Evolutionary conservation across 331 rosid species (phyloP).

Genomic region (Arachis monticola): DNA sequence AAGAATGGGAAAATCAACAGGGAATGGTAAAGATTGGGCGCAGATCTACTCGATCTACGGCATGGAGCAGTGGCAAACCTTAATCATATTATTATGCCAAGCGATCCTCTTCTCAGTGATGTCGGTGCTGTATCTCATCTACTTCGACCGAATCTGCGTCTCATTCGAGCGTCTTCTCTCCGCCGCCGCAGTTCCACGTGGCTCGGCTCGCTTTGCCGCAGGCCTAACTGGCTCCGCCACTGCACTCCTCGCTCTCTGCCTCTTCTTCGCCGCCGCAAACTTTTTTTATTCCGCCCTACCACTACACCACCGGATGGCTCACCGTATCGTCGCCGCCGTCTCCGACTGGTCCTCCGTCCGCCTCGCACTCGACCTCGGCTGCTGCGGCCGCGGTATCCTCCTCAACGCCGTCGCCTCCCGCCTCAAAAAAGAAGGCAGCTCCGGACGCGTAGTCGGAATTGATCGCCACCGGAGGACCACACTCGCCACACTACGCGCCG

Average conservation of each 20-base stretch:
- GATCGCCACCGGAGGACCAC: slow-evolving; percentile 68
- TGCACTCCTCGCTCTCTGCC: slow-evolving; percentile 82
- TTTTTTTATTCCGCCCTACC: slow-evolving; percentile 94
- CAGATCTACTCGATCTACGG: slow-evolving; percentile 98
- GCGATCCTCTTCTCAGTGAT: slow-evolving; percentile 71
- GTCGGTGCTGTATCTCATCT: slow-evolving; percentile 69
- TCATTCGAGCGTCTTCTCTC: slow-evolving; percentile 66
- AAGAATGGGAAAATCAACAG: slow-evolving; percentile 73
- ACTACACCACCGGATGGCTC: slow-evolving; percentile 89
- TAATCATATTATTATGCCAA: slow-evolving; percentile 72
- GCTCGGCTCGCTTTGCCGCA: slow-evolving; percentile 81
- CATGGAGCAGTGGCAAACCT: slow-evolving; percentile 90
- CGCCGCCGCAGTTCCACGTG: slow-evolving; percentile 47
- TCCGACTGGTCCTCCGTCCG: slow-evolving; percentile 96
- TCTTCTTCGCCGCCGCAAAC: slow-evolving; percentile 85
- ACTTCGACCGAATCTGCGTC: slow-evolving; percentile 62
- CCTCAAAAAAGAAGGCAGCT: slow-evolving; percentile 84
- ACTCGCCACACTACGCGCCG: slow-evolving; percentile 66
- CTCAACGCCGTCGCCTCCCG: slow-evolving; percentile 96
- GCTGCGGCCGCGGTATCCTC: slow-evolving; percentile 96
- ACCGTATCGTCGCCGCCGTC: slow-evolving; percentile 82
- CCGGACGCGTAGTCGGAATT: slow-evolving; percentile 91
- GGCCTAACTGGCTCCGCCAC: slow-evolving; percentile 86
- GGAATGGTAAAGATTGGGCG: slow-evolving; percentile 65
- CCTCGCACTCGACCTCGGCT: slow-evolving; percentile 96